Percentiles rank a stretch among this genome's conserved stretches.
phyloP scores from a whole-genome alignment of 2,329 filamentous ascomycete genomes.

The Rhynchosporium secalis region DNA sequence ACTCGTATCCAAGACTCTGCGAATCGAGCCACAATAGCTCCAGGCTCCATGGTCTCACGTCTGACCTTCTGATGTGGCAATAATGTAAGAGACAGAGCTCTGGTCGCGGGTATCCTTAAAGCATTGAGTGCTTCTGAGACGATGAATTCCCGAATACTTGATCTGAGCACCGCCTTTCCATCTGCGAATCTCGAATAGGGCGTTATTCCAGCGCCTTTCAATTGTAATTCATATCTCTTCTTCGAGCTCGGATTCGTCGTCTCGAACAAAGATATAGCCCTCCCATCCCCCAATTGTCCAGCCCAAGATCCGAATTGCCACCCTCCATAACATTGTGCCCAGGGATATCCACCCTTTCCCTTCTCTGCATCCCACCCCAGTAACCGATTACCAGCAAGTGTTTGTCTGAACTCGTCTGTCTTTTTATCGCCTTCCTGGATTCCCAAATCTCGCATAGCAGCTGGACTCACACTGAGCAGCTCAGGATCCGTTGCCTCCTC shows the following conservation, averaged over 20 bases:
- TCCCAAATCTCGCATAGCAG: conserved; percentile 79
- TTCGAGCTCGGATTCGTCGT: conserved; percentile 71
- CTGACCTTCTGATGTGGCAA: conserved; percentile 71
- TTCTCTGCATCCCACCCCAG: conserved; percentile 73
- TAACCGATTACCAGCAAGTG: conserved; percentile 80
- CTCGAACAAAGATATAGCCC: conserved; percentile 94
- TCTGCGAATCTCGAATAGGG: conserved; percentile 97
- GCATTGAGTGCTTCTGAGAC: conserved; percentile 88
- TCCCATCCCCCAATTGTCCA: conserved; percentile 90
- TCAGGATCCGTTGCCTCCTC: conserved; percentile 71
- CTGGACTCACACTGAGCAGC: conserved; percentile 76
- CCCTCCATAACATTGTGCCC: conserved; percentile 97
- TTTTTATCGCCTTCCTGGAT: conserved; percentile 67
- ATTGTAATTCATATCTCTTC: conserved; percentile 82
- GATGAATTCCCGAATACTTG: conserved; percentile 90
- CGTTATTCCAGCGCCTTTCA: conserved; percentile 91
- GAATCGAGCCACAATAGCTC: conserved; percentile 89
- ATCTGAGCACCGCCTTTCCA: conserved; percentile 88
- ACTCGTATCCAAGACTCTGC: conserved; percentile 89
- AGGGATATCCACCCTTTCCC: conserved; percentile 77
- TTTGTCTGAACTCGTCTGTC: conserved; percentile 71
- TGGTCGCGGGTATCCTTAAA: conserved; percentile 79
- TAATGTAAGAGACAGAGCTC: conserved; percentile 80
- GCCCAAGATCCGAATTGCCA: conserved; percentile 84
- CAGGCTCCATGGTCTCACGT: conserved; percentile 81